A percentile compares a stretch with the other conserved stretches of the same genome.
These are phyloP conservation scores for Candida pini DNA, from an alignment of 805 yeast species.

Conservation along the genomic window DNA sequence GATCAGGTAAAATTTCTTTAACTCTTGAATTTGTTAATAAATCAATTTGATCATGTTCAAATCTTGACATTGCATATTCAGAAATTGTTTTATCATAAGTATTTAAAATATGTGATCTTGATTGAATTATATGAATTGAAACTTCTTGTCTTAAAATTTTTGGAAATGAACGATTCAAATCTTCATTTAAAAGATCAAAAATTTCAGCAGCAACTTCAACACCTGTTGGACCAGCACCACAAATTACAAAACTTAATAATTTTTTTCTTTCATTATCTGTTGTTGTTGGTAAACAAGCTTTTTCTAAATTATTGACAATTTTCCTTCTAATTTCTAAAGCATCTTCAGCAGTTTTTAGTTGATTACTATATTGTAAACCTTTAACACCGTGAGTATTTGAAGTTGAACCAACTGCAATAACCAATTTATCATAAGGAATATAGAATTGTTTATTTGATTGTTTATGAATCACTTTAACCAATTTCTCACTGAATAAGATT, in stretches of 20 bases:
- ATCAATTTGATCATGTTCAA: constrained; percentile 57
- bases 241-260: constrained; percentile 56
- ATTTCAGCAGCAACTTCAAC: constrained; percentile 72
- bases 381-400: constrained; percentile 67
- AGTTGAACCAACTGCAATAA: constrained; percentile 63
- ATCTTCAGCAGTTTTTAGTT: constrained; percentile 63
- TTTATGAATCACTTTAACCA: constrained; percentile 49
- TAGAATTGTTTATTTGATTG: constrained; percentile 46
- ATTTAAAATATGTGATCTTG: constrained; percentile 60
- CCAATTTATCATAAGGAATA: constrained; percentile 67
- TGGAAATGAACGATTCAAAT: constrained; percentile 52
- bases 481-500: constrained; percentile 48
- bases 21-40: constrained; percentile 62
- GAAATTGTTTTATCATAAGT: constrained; percentile 63
- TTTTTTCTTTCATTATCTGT: constrained; percentile 57
- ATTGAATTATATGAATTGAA: constrained; percentile 64
- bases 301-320: constrained; percentile 51
- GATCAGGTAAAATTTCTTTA: constrained; percentile 47
- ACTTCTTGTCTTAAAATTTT: constrained; percentile 55
- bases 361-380: constrained; percentile 58
- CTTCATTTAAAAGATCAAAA: constrained; percentile 61
- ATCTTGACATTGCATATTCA: constrained; percentile 59
- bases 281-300: constrained; percentile 61
- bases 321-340: constrained; percentile 50
- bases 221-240: constrained; percentile 78